phyloP scores from a whole-genome alignment of 2,329 filamentous ascomycete genomes.

The Hirsutella minnesotensis region DNA sequence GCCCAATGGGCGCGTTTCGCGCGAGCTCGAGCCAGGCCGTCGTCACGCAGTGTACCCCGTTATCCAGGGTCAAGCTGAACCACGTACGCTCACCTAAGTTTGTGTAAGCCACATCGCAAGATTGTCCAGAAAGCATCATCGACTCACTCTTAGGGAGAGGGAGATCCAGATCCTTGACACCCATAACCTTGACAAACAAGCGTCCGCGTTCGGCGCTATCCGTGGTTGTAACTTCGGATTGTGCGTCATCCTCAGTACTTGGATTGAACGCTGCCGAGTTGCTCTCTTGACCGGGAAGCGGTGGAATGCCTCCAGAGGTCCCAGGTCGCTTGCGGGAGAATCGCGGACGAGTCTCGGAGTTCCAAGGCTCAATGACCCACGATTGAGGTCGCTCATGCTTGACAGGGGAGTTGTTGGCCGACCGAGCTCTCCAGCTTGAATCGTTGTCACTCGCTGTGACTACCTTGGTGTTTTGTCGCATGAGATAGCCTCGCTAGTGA shows the following conservation, averaged over 20 bases:
- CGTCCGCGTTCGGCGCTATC: constrained; percentile 81
- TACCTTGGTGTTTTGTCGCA: constrained; percentile 97
- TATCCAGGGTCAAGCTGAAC: constrained; percentile 96
- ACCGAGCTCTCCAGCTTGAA: constrained; percentile 41
- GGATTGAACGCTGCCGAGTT: constrained; percentile 56
- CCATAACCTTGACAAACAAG: constrained; percentile 97
- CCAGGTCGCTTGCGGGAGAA: constrained; percentile 43
- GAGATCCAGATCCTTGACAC: constrained; percentile 88
- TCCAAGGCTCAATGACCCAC: constrained; percentile 97
- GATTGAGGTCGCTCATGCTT: constrained; percentile 77
- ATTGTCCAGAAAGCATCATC: no score
- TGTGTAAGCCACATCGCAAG: constrained; percentile 16
- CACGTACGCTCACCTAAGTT: constrained; percentile 69
- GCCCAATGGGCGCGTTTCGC: constrained; percentile 84
- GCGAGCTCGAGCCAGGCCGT: constrained; percentile 91
- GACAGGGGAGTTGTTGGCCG: constrained; percentile 55
- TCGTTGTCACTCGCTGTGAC: constrained; percentile 76
- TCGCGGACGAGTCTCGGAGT: constrained; percentile 60
- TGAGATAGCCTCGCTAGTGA: constrained; percentile 91
- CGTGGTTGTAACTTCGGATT: constrained; percentile 45
- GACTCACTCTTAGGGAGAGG: constrained; percentile 81
- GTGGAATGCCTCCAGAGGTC: constrained; percentile 56
- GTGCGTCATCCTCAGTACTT: constrained; percentile 56
- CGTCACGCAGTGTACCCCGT: constrained; percentile 93
- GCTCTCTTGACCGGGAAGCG: constrained; percentile 78